These are phyloP conservation scores for Diaporthe vaccinii DNA, from an alignment of 2,329 filamentous ascomycete species.

Conservation along the genomic window DNA sequence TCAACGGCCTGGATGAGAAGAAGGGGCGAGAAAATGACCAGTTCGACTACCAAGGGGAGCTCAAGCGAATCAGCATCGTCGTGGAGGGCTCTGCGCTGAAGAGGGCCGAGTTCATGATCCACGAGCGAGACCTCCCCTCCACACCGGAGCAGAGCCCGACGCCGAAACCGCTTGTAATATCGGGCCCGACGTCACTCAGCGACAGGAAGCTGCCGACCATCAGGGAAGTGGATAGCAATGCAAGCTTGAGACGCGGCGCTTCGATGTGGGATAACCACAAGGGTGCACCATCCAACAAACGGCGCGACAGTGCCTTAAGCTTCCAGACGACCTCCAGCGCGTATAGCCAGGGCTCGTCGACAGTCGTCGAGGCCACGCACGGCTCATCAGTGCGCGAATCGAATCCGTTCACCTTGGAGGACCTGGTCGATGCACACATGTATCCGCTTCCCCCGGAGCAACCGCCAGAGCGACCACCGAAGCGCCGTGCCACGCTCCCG, in stretches of 20 bases:
- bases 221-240: conserved; percentile 30
- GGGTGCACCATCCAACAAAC: background rate
- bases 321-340: conserved; percentile 17
- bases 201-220: conserved; percentile 27
- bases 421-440: background rate
- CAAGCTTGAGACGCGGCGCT: background rate
- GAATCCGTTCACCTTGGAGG: conserved; percentile 7
- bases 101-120: conserved; percentile 18
- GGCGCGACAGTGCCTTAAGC: conserved; percentile 23
- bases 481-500: background rate
- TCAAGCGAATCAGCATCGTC: conserved; percentile 30
- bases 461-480: background rate
- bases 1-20: conserved; percentile 24
- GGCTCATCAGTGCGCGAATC: background rate
- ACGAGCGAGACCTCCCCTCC: conserved; percentile 17
- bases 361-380: conserved; percentile 1
- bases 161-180: conserved; percentile 12
- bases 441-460: background rate
- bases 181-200: background rate
- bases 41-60: conserved; percentile 28
- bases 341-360: conserved; percentile 29
- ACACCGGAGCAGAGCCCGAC: background rate
- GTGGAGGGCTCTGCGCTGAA: conserved; percentile 27
- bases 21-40: background rate
- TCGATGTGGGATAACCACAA: background rate